A percentile compares a stretch with the other conserved stretches of the same genome.
These are phyloP conservation scores for Cercospora berteroae DNA, from an alignment of 2,329 filamentous ascomycete genomes.

Conservation along the genomic window DNA sequence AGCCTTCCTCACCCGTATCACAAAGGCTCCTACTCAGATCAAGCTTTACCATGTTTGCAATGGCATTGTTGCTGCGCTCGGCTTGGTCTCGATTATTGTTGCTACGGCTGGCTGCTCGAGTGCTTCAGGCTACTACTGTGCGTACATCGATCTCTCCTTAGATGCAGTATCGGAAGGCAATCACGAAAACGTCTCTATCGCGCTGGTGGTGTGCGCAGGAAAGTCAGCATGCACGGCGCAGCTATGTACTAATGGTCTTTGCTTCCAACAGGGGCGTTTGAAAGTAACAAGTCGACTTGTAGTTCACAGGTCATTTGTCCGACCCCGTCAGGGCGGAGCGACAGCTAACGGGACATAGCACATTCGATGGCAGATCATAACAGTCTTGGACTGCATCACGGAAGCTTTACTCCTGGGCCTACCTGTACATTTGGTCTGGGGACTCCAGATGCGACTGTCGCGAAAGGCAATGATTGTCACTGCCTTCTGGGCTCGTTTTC, in stretches of 20 bases:
- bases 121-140: conserved; percentile 32
- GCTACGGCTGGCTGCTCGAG: conserved; percentile 31
- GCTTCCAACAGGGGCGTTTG: conserved; percentile 19
- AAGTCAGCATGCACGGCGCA: not conserved
- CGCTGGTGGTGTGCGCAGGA: not conserved
- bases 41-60: conserved; percentile 31
- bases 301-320: conserved; percentile 28
- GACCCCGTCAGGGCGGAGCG: not conserved
- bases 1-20: conserved; percentile 36
- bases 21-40: conserved; percentile 29
- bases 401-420: conserved; percentile 37
- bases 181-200: not conserved
- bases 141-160: not conserved
- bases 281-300: conserved; percentile 28
- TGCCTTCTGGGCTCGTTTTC: conserved; percentile 41
- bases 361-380: conserved; percentile 41
- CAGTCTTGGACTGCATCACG: conserved; percentile 41
- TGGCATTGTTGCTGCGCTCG: conserved; percentile 27
- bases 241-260: not conserved
- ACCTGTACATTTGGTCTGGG: conserved; percentile 39
- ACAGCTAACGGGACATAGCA: conserved; percentile 22
- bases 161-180: not conserved
- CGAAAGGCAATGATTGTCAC: conserved; percentile 39
- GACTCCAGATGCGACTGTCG: conserved; percentile 39
- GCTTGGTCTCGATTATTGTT: conserved; percentile 34